phyloP scores from a whole-genome alignment of 2,329 filamentous ascomycete genomes.

The Paramyrothecium sp. region DNA sequence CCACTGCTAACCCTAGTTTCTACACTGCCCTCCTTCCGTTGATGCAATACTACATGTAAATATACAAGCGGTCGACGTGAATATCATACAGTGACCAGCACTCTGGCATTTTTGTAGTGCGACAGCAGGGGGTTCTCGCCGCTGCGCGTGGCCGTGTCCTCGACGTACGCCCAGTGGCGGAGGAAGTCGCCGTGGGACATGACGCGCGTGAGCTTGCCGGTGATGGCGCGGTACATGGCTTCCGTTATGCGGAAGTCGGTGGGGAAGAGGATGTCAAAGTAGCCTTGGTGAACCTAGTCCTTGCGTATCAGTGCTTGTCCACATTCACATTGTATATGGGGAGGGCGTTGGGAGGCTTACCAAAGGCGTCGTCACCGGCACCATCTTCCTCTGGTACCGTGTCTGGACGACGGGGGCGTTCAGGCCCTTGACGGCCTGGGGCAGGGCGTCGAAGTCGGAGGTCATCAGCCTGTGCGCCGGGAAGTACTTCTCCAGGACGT shows the following conservation, averaged over 20 bases:
- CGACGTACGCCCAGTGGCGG: slow-evolving; percentile 82
- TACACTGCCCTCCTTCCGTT: too few relatives aligned
- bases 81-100: slow-evolving; percentile 77
- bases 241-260: slow-evolving; percentile 92
- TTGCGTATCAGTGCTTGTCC: background rate
- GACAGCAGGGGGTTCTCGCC: slow-evolving; percentile 90
- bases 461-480: slow-evolving; percentile 85
- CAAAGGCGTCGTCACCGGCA: slow-evolving; percentile 86
- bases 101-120: slow-evolving; percentile 95
- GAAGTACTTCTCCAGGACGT: slow-evolving; percentile 83
- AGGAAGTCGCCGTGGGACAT: slow-evolving; percentile 89
- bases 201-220: slow-evolving; percentile 85
- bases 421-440: slow-evolving; percentile 77
- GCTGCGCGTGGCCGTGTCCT: slow-evolving; percentile 83
- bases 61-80: too few relatives aligned
- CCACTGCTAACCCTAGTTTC: background rate
- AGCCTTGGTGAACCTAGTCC: slow-evolving; percentile 86
- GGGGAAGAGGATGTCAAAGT: slow-evolving; percentile 98
- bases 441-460: slow-evolving; percentile 85
- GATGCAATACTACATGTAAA: too few relatives aligned
- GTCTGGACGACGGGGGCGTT: slow-evolving; percentile 98
- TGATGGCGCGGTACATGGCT: slow-evolving; percentile 88
- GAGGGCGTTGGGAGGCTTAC: slow-evolving; percentile 50
- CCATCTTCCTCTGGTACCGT: slow-evolving; percentile 79
- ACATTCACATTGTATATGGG: background rate